Evolutionary conservation across 2,329 filamentous ascomycete species (phyloP).

Genomic region (Elsinoe batatas): DNA sequence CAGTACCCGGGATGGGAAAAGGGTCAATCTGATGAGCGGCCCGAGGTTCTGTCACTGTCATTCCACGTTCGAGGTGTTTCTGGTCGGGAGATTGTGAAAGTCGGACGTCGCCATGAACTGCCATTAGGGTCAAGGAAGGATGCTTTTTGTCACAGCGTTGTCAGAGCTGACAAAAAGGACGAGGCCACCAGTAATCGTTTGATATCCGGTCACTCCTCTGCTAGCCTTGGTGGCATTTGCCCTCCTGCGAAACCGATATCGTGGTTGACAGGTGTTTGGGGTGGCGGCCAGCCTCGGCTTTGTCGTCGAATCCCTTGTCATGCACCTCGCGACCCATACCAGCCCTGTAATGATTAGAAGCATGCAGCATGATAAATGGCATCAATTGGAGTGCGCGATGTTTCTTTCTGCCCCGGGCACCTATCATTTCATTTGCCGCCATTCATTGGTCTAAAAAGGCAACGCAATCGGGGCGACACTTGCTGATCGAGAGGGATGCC

Average conservation of each 20-base stretch:
- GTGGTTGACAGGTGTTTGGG: background rate
- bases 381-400: too few relatives aligned
- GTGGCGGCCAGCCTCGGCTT: background rate
- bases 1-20: background rate
- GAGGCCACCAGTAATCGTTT: background rate
- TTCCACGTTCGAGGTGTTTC: background rate
- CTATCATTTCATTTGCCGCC: too few relatives aligned
- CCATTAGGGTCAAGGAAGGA: background rate
- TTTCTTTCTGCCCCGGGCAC: too few relatives aligned
- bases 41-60: background rate
- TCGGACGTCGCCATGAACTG: conserved; percentile 1
- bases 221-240: background rate
- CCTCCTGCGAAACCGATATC: background rate
- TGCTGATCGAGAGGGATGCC: background rate
- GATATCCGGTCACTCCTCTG: background rate
- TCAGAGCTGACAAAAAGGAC: background rate
- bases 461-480: background rate
- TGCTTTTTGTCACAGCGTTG: conserved; percentile 7
- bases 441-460: too few relatives aligned
- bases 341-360: background rate
- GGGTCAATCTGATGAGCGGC: background rate
- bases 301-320: background rate
- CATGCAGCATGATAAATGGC: background rate
- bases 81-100: background rate
- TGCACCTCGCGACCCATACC: background rate